Percentiles rank a stretch among this genome's conserved stretches.
These are phyloP conservation scores for Yarrowia sp. DNA, from an alignment of 805 yeast genomes.

Conservation along the genomic window DNA sequence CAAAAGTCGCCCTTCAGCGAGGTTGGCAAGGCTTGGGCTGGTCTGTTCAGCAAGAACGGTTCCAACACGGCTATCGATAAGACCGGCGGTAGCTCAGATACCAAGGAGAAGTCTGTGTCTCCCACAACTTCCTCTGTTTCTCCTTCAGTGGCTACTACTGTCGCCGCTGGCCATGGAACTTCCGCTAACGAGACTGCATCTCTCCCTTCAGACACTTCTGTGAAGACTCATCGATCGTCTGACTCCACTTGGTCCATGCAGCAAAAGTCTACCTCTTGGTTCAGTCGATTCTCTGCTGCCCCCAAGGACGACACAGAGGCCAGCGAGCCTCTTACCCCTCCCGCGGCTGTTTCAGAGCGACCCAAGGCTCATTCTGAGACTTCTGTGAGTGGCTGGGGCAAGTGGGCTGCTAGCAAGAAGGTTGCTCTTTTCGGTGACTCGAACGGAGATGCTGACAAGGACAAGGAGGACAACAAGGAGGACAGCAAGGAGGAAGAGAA, in stretches of 20 bases:
- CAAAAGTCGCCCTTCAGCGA: conserved; percentile 24
- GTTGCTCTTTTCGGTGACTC: conserved; percentile 3
- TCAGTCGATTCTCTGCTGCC: conserved; percentile 23
- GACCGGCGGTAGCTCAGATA: neutral
- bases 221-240: conserved; percentile 28
- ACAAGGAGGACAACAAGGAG: neutral
- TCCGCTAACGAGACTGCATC: conserved; percentile 10
- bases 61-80: conserved; percentile 8
- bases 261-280: conserved; percentile 19
- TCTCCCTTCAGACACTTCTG: conserved; percentile 21
- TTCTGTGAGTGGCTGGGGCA: conserved; percentile 33
- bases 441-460: neutral
- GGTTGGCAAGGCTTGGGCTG: conserved; percentile 31
- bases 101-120: conserved; percentile 29
- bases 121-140: conserved; percentile 17
- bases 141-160: conserved; percentile 26
- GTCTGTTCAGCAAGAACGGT: conserved; percentile 21
- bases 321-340: conserved; percentile 16
- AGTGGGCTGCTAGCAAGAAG: conserved; percentile 32
- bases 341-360: conserved; percentile 12
- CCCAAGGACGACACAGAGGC: conserved; percentile 4
- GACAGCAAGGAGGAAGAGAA: neutral
- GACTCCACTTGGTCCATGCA: conserved; percentile 33
- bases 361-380: conserved; percentile 26
- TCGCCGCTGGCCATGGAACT: conserved; percentile 23